Conservation (phyloP, 2,329 filamentous ascomycete species). For the Tolypocladium inflatum region DNA sequence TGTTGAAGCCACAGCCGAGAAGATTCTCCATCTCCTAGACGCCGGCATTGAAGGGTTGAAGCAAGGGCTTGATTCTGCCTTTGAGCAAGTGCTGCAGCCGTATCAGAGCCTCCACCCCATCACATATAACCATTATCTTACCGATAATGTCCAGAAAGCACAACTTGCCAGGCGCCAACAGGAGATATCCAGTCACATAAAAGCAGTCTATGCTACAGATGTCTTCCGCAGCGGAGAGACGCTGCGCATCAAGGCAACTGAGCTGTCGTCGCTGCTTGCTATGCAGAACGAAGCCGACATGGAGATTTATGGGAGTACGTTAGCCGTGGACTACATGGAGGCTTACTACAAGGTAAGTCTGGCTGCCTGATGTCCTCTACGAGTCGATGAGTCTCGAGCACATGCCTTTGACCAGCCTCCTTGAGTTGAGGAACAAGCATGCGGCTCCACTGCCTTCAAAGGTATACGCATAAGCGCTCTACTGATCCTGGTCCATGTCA, state of each 20-base stretch:
- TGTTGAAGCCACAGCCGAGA: conserved; percentile 5
- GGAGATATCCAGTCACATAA: background rate
- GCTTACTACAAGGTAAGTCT: conserved; percentile 30
- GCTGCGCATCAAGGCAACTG: background rate
- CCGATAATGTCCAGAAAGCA: conserved; percentile 23
- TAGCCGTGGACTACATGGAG: conserved; percentile 23
- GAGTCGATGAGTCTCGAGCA: background rate
- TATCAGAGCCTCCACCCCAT: conserved; percentile 35
- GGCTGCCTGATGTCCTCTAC: background rate
- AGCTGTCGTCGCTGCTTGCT: background rate
- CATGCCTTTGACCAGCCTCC: background rate
- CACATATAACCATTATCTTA: conserved; percentile 42
- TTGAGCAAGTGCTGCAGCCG: conserved; percentile 33
- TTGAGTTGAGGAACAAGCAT: background rate
- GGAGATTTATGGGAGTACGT: conserved; percentile 1
- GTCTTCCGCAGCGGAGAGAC: background rate
- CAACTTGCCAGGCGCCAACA: conserved; percentile 6
- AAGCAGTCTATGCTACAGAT: conserved; percentile 3
- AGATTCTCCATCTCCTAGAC: conserved; percentile 9
- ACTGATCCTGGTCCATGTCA: background rate
- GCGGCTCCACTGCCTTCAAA: background rate
- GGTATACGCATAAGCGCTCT: background rate
- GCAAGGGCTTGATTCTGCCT: conserved; percentile 26
- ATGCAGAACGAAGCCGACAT: background rate
- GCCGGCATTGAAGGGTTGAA: conserved; percentile 9